Evolutionary conservation across 1,284 basidiomycete genomes (phyloP).

Genomic region (Hemileia vastatrix): DNA sequence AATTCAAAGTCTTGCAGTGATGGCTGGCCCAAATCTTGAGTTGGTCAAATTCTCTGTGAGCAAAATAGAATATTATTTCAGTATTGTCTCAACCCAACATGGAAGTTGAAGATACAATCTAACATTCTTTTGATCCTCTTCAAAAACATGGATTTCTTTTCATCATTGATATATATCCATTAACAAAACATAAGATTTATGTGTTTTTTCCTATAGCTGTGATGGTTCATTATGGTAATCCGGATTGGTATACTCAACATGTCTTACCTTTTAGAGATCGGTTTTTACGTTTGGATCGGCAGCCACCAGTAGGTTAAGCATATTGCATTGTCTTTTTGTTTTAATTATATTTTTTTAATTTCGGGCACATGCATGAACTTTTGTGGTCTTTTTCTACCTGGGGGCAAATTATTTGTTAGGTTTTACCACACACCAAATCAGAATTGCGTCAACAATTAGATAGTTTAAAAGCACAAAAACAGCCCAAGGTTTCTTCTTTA

Average conservation of each 20-base stretch:
- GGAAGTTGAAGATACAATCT: conserved; percentile 25
- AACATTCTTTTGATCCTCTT: neutral
- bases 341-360: no score
- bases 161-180: conserved; percentile 7
- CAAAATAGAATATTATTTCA: conserved; percentile 21
- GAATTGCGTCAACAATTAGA: no score
- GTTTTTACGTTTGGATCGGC: conserved; percentile 8
- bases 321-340: no score
- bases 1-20: no score
- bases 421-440: no score
- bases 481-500: no score
- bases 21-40: conserved; percentile 62
- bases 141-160: neutral
- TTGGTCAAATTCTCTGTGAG: conserved; percentile 40
- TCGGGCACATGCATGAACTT: no score
- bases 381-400: no score
- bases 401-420: no score
- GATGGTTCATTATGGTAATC: conserved; percentile 78
- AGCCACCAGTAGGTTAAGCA: conserved; percentile 10
- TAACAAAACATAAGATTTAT: conserved; percentile 65
- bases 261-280: conserved; percentile 61
- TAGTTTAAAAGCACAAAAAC: no score
- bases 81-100: conserved; percentile 27
- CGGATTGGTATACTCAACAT: conserved; percentile 70
- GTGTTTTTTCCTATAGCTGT: conserved; percentile 75